Evolutionary conservation across 768 basidiomycete species (phyloP).

Genomic region (Macrolepiota albuminosa): DNA sequence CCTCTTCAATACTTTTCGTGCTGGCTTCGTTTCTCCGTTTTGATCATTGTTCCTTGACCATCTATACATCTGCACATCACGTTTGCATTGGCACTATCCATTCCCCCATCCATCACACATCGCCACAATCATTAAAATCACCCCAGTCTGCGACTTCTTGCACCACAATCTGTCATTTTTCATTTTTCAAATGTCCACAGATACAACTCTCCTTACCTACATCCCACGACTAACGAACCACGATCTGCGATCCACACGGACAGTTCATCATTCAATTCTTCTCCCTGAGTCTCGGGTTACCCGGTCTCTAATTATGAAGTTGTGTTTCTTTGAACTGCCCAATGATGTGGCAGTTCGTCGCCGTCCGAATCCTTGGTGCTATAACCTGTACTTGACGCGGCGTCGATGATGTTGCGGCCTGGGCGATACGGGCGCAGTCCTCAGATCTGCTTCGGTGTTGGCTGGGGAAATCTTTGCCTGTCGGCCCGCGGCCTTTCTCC

Average conservation of each 20-base stretch:
- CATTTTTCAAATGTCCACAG: not conserved
- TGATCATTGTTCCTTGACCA: not conserved
- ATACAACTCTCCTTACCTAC: not conserved
- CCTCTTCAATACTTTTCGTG: not conserved
- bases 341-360: not conserved
- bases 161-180: not conserved
- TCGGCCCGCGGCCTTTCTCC: not conserved
- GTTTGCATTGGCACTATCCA: not conserved
- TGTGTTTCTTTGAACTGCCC: not conserved
- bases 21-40: not conserved
- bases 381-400: not conserved
- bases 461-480: not conserved
- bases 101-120: not conserved
- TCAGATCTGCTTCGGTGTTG: not conserved
- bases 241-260: not conserved
- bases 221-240: not conserved
- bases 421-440: not conserved
- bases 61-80: not conserved
- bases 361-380: not conserved
- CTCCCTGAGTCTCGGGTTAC: not conserved
- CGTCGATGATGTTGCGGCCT: not conserved
- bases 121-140: not conserved
- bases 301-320: not conserved
- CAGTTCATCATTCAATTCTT: not conserved
- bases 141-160: not conserved